Evolutionary conservation across 306 rosid species (phyloP).

Genomic region (Morella rubra): DNA sequence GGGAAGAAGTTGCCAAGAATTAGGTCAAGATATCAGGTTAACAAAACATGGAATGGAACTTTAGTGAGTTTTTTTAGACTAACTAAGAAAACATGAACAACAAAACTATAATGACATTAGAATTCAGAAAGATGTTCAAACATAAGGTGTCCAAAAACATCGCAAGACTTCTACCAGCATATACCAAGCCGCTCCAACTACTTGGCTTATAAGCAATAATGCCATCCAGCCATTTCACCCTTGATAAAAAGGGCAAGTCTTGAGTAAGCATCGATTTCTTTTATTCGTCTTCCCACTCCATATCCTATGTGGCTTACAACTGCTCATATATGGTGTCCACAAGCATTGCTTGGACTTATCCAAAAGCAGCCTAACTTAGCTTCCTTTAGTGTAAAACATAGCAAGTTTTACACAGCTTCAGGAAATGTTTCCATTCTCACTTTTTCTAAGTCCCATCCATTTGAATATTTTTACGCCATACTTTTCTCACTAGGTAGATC

Average conservation of each 20-base stretch:
- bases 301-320: not conserved
- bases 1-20: slow-evolving; percentile 45
- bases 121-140: not conserved
- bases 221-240: not conserved
- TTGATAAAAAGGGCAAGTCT: not conserved
- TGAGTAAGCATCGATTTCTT: not conserved
- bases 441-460: not conserved
- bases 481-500: not conserved
- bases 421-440: not conserved
- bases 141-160: not conserved
- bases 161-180: not conserved
- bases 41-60: slow-evolving; percentile 11
- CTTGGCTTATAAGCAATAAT: not conserved
- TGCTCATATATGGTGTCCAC: too few species aligned
- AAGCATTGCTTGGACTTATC: not conserved
- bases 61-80: slow-evolving; percentile 12
- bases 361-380: not conserved
- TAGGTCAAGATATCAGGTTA: slow-evolving; percentile 35
- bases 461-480: not conserved
- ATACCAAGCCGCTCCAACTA: not conserved
- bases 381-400: not conserved
- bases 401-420: not conserved
- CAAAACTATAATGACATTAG: not conserved
- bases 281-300: not conserved
- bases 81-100: slow-evolving; percentile 10